Base-by-base conservation (phyloP, 2,329 filamentous ascomycete genomes). In the Cladosporium oxysporum region DNA sequence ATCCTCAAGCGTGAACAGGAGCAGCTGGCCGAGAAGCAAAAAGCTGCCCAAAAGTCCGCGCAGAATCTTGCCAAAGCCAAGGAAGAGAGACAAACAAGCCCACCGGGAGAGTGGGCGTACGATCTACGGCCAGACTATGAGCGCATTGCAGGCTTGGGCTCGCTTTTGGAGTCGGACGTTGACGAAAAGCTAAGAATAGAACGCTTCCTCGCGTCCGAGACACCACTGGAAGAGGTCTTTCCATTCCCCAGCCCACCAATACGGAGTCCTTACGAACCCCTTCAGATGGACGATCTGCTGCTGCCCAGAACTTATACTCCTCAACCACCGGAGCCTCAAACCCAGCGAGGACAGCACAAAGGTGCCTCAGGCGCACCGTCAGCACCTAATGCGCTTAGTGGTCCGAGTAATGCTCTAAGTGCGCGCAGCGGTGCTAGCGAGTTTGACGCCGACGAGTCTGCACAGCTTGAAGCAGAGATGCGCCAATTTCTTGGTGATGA, bases 1-100 rank as follows among this genome's bases (percentile, higher is more conserved):
- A 76, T 75, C 16, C 66, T 79, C 63, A 71, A 71, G 63, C 70
- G 71, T 6, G 77, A 80, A 66, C 70, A 78, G 41, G 72, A 73
- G 53, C 68, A 71, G 11, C 44, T 74, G 16, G 63, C 66, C 3
- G 62, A 65, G 33, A 67, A 70, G n/a, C 66, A 72, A 44, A 66
- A 69, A 26, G 62, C 65, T 14, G 71, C 73, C 23, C 71, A 71
- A 44, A 59, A 69, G 28, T 64, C 70, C 10, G 73, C 70, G 7
- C 44, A 72, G 50, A 70, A 70, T 62, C 64, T 71, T 55, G 53
- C 72, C 23, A 66, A 69, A 31, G 57, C 67, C 58, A 69, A 69
- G 26, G 67, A 71, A 59, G 68, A 23, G 62, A 47, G 50, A 62
- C 31, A 37, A 16, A n/a, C 52, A 23, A 52, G 62, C 50, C 29